Conservation (phyloP, 129 eudicot species). For the Escallonia herrerae region DNA sequence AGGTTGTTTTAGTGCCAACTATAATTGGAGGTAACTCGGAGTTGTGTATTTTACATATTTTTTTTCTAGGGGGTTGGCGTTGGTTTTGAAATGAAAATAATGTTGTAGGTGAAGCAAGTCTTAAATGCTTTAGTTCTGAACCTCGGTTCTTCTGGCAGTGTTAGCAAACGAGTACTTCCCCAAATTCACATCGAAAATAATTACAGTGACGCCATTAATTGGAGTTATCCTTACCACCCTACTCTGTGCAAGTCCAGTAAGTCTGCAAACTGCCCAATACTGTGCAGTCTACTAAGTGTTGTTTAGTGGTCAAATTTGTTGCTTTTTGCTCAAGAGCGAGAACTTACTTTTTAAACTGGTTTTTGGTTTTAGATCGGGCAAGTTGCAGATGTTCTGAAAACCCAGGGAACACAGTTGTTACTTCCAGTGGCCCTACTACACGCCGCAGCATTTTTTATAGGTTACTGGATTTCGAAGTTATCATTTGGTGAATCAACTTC, state of each 20-base stretch:
- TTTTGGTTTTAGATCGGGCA: conserved; percentile 71
- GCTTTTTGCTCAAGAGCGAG: neutral
- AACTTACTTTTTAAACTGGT: neutral
- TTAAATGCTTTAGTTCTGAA: neutral
- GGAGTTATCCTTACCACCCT: conserved; percentile 95
- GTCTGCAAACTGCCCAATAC: conserved; percentile 17
- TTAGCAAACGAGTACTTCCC: conserved; percentile 84
- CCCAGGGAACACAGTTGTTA: conserved; percentile 77
- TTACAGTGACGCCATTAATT: conserved; percentile 84
- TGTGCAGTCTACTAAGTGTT: neutral
- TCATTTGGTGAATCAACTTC: conserved; percentile 99
- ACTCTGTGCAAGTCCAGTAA: conserved; percentile 99
- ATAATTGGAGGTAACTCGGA: conserved; percentile 76
- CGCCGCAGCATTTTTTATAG: conserved; percentile 83
- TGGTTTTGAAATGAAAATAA: neutral
- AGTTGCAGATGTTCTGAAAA: conserved; percentile 87
- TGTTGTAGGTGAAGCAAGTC: neutral
- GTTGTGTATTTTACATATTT: conserved; percentile 1
- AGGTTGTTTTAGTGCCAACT: conserved; percentile 92
- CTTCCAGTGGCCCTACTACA: conserved; percentile 81
- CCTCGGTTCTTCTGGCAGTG: conserved; percentile 46
- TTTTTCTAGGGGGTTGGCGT: neutral
- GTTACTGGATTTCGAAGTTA: conserved; percentile 72
- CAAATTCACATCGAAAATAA: conserved; percentile 83
- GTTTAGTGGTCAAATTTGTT: neutral